These are phyloP conservation scores for Penicillium digitatum DNA, from an alignment of 2,329 filamentous ascomycete genomes.

Conservation along the genomic window DNA sequence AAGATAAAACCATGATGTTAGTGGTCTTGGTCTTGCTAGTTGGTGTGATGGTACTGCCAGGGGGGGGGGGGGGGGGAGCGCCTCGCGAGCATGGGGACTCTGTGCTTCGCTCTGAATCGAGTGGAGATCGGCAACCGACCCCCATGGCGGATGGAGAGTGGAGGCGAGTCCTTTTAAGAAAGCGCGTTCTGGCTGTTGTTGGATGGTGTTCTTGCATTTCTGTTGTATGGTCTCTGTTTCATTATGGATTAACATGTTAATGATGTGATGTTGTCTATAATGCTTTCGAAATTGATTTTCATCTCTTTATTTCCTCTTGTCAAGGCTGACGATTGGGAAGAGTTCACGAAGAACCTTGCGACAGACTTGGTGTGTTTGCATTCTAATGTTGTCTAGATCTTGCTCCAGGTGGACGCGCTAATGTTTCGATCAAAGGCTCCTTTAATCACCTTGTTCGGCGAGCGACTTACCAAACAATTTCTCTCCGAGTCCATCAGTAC, in stretches of 20 bases:
- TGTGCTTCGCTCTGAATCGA: background rate
- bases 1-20: background rate
- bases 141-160: background rate
- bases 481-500: constrained; percentile 43
- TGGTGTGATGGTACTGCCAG: background rate
- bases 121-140: background rate
- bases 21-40: background rate
- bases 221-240: background rate
- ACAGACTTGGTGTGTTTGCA: constrained; percentile 36
- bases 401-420: background rate
- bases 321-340: constrained; percentile 33
- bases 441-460: constrained; percentile 44
- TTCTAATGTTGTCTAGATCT: background rate
- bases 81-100: background rate
- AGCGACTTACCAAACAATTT: constrained; percentile 49
- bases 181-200: background rate
- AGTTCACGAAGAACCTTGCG: constrained; percentile 40
- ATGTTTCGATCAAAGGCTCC: constrained; percentile 24
- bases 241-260: background rate
- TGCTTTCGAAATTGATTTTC: constrained; percentile 9
- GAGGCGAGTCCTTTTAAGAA: background rate
- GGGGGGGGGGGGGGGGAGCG: background rate
- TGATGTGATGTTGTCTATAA: constrained; percentile 1
- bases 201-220: background rate
- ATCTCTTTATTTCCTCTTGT: constrained; percentile 20